These are phyloP conservation scores for Poronia punctata DNA, from an alignment of 495 filamentous ascomycete species.

Conservation along the genomic window DNA sequence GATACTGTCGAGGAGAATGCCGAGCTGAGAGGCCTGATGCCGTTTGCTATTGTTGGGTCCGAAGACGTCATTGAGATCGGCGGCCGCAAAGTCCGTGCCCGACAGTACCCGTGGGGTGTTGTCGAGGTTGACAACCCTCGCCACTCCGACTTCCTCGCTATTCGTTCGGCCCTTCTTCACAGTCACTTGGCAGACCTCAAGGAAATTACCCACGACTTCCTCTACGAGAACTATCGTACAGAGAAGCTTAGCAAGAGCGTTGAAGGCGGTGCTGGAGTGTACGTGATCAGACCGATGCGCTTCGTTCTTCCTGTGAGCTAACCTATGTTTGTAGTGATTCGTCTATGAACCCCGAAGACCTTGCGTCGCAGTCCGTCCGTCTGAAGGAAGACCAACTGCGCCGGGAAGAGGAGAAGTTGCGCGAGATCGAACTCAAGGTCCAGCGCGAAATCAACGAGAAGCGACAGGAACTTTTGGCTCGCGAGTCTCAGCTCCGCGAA, in stretches of 20 bases:
- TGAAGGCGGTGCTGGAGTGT: conserved; percentile 81
- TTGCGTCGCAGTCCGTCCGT: conserved; percentile 92
- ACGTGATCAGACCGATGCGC: conserved; percentile 40
- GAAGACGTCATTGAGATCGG: conserved; percentile 93
- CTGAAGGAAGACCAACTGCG: conserved; percentile 99
- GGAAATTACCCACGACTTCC: conserved; percentile 99
- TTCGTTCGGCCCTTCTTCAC: conserved; percentile 92
- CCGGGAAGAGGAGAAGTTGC: conserved; percentile 98
- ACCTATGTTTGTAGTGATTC: conserved; percentile 51
- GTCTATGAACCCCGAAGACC: conserved; percentile 94
- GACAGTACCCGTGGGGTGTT: conserved; percentile 98
- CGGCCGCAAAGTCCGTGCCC: conserved; percentile 81
- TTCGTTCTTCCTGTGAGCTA: conserved; percentile 19
- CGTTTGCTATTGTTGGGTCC: conserved; percentile 95
- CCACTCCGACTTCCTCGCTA: conserved; percentile 96
- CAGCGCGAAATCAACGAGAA: conserved; percentile 99
- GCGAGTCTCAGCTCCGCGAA: conserved; percentile 96
- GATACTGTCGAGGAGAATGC: conserved; percentile 99
- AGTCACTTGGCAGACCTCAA: conserved; percentile 96
- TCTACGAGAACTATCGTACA: conserved; percentile 99
- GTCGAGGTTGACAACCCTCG: conserved; percentile 99
- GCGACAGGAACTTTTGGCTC: conserved; percentile 93
- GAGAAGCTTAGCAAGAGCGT: conserved; percentile 99
- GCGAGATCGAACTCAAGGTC: conserved; percentile 98
- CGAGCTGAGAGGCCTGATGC: conserved; percentile 93